phyloP scores from a whole-genome alignment of 2,329 filamentous ascomycete genomes.

The Coniella lustricola region DNA sequence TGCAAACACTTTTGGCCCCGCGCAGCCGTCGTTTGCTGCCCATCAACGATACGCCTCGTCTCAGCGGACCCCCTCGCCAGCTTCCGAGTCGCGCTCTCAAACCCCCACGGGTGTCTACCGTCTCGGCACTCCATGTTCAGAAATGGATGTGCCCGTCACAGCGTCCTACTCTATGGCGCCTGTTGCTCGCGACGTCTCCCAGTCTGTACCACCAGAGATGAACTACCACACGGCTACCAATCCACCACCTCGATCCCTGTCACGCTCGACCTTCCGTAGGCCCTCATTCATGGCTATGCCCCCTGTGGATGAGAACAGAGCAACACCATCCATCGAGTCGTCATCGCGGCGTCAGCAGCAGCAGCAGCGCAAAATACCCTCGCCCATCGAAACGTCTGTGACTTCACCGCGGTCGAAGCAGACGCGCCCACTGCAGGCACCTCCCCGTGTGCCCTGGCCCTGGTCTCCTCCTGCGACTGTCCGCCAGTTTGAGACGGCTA shows the following conservation, averaged over 20 bases:
- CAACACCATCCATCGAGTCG: conserved; percentile 23
- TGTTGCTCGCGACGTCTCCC: conserved; percentile 69
- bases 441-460: conserved; percentile 48
- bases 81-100: conserved; percentile 39
- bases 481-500: conserved; percentile 36
- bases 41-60: conserved; percentile 13
- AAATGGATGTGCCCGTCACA: conserved; percentile 81
- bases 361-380: conserved; percentile 27
- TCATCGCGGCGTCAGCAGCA: conserved; percentile 20
- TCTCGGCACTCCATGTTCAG: conserved; percentile 80
- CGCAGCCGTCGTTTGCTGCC: conserved; percentile 8
- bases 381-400: conserved; percentile 30
- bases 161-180: conserved; percentile 59
- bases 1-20: conserved; percentile 11
- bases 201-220: conserved; percentile 94
- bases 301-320: conserved; percentile 58
- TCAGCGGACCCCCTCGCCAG: conserved; percentile 23
- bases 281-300: conserved; percentile 65
- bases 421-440: conserved; percentile 40
- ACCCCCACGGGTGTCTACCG: conserved; percentile 61
- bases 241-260: conserved; percentile 39
- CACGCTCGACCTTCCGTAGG: conserved; percentile 51
- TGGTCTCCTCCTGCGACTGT: conserved; percentile 42
- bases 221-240: conserved; percentile 52
- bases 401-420: conserved; percentile 27